A percentile compares a stretch with the other conserved stretches of the same genome.
These are phyloP conservation scores for Carnegiea gigantea DNA, from an alignment of 179 eudicot species.

Conservation along the genomic window DNA sequence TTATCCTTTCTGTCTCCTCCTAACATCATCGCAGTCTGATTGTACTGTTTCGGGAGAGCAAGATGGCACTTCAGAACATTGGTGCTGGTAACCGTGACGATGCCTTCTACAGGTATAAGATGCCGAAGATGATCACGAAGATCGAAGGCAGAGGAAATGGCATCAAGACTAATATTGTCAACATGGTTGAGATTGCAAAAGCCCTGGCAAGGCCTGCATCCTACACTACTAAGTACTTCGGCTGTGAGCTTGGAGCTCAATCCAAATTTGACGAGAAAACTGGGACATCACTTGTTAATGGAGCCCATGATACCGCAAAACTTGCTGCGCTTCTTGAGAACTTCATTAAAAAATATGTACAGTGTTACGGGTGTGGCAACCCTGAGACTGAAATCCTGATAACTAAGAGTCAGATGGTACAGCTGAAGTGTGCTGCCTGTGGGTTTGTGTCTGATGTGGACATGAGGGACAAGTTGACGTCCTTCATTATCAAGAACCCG, in stretches of 20 bases:
- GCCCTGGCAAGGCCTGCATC: slow-evolving; percentile 73
- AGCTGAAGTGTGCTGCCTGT: slow-evolving; percentile 70
- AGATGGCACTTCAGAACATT: slow-evolving; percentile 76
- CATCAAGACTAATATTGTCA: slow-evolving; percentile 76
- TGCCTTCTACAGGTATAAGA: slow-evolving; percentile 89
- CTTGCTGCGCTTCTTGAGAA: slow-evolving; percentile 75
- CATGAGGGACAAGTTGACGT: slow-evolving; percentile 81
- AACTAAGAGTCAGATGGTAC: slow-evolving; percentile 61
- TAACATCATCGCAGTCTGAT: slow-evolving; percentile 20
- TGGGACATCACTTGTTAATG: slow-evolving; percentile 68
- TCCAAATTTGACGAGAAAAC: slow-evolving; percentile 79
- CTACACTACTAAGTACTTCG: slow-evolving; percentile 72
- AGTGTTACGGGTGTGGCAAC: slow-evolving; percentile 81
- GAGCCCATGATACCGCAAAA: slow-evolving; percentile 67
- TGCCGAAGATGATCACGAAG: slow-evolving; percentile 81
- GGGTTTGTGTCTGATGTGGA: slow-evolving; percentile 82
- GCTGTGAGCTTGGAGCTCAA: slow-evolving; percentile 82
- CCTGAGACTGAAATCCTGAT: slow-evolving; percentile 75
- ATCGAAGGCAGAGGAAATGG: slow-evolving; percentile 83
- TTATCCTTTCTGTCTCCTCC: slow-evolving; percentile 26
- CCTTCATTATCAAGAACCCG: slow-evolving; percentile 81
- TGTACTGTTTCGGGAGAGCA: slow-evolving; percentile 12
- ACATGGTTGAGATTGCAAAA: slow-evolving; percentile 83
- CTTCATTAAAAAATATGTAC: slow-evolving; percentile 77
- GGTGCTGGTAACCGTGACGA: slow-evolving; percentile 75